Conservation (phyloP, 306 rosid species). For the Corylus avellana region DNA sequence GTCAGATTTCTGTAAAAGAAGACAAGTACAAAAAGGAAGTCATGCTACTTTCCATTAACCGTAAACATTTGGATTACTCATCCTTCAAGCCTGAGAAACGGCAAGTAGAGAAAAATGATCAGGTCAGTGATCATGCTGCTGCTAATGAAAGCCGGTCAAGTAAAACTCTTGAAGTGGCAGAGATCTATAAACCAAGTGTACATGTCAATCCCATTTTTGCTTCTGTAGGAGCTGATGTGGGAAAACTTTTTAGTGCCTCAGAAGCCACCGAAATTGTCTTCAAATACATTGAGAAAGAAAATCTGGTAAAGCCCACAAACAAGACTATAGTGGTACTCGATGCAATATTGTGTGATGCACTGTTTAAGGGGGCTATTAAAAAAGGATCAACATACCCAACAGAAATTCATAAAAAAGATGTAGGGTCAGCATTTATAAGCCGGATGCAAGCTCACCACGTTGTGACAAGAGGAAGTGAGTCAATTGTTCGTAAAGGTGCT, state of each 20-base stretch:
- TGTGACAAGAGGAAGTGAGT: conserved; percentile 80
- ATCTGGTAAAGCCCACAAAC: conserved; percentile 70
- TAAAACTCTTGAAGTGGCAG: conserved; percentile 75
- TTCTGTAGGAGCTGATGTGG: conserved; percentile 67
- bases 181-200: conserved; percentile 82
- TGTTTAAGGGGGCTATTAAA: conserved; percentile 83
- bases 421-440: conserved; percentile 63
- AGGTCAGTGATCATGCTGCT: conserved; percentile 47
- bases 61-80: conserved; percentile 67
- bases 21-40: conserved; percentile 86
- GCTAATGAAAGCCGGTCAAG: conserved; percentile 46
- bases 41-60: conserved; percentile 53
- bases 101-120: conserved; percentile 60
- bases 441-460: conserved; percentile 92
- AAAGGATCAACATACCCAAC: conserved; percentile 87
- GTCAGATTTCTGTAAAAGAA: conserved; percentile 80
- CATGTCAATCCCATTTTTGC: conserved; percentile 82
- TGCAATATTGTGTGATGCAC: conserved; percentile 73
- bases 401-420: conserved; percentile 82
- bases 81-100: conserved; percentile 90
- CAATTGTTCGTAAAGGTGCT: conserved; percentile 86
- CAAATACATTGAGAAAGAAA: conserved; percentile 68
- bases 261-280: conserved; percentile 79
- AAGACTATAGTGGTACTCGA: conserved; percentile 69
- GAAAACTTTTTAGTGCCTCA: conserved; percentile 66